Conservation (phyloP, 129 eudicot species). For the Saussurea involucrata region DNA sequence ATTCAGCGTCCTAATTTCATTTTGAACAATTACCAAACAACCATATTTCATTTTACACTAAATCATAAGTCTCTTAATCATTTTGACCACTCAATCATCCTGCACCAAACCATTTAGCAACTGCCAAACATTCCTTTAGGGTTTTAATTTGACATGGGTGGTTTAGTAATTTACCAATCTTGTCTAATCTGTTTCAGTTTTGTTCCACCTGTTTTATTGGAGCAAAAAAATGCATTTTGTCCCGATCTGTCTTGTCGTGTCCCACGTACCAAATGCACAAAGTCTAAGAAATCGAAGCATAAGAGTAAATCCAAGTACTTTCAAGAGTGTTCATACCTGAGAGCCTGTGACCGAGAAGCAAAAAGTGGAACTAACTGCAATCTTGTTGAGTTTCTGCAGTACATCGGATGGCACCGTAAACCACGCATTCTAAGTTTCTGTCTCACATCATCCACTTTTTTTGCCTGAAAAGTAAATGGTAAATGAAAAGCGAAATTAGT, state of each 20-base stretch:
- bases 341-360: slow-evolving; percentile 94
- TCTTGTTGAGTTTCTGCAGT: slow-evolving; percentile 82
- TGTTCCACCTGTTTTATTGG: background rate
- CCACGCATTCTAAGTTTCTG: slow-evolving; percentile 95
- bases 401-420: slow-evolving; percentile 86
- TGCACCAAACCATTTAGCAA: too few relatives aligned
- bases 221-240: too few relatives aligned
- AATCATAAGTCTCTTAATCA: too few relatives aligned
- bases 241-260: background rate
- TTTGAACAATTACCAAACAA: too few relatives aligned
- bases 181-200: too few relatives aligned
- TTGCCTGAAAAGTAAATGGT: slow-evolving; percentile 44
- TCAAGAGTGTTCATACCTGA: slow-evolving; percentile 43
- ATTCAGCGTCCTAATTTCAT: too few relatives aligned
- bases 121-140: too few relatives aligned
- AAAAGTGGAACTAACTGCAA: slow-evolving; percentile 86
- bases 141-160: too few relatives aligned
- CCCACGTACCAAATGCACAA: too few relatives aligned
- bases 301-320: background rate
- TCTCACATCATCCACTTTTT: slow-evolving; percentile 81
- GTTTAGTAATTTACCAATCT: background rate
- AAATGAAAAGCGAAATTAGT: background rate
- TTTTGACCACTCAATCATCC: too few relatives aligned
- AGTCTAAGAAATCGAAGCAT: too few relatives aligned
- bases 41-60: too few relatives aligned